Percentiles rank a stretch among this genome's conserved stretches.
These are phyloP conservation scores for Candida endomychidarum DNA, from an alignment of 805 yeast species.

Conservation along the genomic window DNA sequence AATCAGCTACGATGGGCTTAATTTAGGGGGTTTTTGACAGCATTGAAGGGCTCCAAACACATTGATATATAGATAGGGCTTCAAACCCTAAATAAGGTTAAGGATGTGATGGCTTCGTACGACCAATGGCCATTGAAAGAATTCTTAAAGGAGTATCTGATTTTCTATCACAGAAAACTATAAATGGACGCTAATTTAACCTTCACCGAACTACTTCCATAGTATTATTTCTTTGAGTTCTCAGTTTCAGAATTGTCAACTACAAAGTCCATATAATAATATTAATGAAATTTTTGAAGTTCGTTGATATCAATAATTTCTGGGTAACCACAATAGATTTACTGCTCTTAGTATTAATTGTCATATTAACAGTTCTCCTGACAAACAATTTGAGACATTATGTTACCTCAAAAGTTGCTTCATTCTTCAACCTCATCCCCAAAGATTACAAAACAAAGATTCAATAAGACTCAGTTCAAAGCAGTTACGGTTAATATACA, in stretches of 20 bases:
- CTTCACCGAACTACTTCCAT: background rate
- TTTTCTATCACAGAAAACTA: constrained; percentile 1
- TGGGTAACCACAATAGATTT: constrained; percentile 1
- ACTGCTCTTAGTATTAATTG: constrained; percentile 1
- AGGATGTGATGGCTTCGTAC: background rate
- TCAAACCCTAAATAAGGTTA: no score
- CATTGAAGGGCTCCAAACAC: constrained; percentile 1
- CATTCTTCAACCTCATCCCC: background rate
- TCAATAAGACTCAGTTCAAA: background rate
- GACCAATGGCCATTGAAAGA: background rate
- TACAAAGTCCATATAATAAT: constrained; percentile 1
- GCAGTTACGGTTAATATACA: background rate
- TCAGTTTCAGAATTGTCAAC: background rate
- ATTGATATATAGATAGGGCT: no score
- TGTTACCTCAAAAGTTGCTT: background rate
- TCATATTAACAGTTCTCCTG: background rate
- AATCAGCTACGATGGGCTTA: background rate
- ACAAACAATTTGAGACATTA: constrained; percentile 1
- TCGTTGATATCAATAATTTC: background rate
- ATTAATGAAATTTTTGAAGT: background rate
- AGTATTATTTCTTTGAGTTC: constrained; percentile 1
- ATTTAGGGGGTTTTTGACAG: background rate
- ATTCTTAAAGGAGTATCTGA: background rate
- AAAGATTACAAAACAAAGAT: background rate
- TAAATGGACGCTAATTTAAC: background rate